Evolutionary conservation across 1,284 basidiomycete genomes (phyloP).

Genomic region (Phaffia rhodozyma): DNA sequence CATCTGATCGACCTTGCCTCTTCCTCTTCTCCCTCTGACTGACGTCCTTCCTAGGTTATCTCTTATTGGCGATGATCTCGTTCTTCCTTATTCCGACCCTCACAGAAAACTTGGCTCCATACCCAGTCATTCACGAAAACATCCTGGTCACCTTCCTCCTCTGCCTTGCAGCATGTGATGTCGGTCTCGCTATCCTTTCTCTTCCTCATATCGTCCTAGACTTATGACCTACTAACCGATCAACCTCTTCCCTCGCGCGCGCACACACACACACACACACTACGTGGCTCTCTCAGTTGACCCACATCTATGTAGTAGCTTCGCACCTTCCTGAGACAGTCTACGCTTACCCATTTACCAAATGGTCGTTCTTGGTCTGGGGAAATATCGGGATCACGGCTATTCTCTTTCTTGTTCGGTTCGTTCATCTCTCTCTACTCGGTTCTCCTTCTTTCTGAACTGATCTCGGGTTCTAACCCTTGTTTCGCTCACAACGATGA

Average conservation of each 20-base stretch:
- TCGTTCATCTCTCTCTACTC: slow-evolving; percentile 14
- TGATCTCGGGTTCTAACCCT: too few species aligned
- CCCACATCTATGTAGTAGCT: slow-evolving; percentile 19
- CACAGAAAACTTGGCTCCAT: slow-evolving; percentile 22
- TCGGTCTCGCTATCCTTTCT: slow-evolving; percentile 19
- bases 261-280: slow-evolving; percentile 22
- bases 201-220: neutral
- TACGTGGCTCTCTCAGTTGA: slow-evolving; percentile 22
- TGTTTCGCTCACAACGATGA: too few species aligned
- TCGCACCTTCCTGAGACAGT: slow-evolving; percentile 14
- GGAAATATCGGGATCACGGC: slow-evolving; percentile 34
- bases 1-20: neutral
- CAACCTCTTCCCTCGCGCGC: slow-evolving; percentile 27
- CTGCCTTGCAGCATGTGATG: slow-evolving; percentile 34
- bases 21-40: neutral
- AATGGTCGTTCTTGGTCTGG: slow-evolving; percentile 33
- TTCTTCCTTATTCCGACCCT: slow-evolving; percentile 30
- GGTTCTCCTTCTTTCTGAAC: neutral
- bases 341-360: neutral
- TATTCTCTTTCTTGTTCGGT: slow-evolving; percentile 30
- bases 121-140: slow-evolving; percentile 24
- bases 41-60: slow-evolving; percentile 28
- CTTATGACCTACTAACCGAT: slow-evolving; percentile 3
- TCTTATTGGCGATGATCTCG: slow-evolving; percentile 34
- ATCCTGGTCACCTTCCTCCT: slow-evolving; percentile 29